These are phyloP conservation scores for Cymbopogon flexuosus DNA, from an alignment of 202 grass and related monocot species.

Conservation along the genomic window DNA sequence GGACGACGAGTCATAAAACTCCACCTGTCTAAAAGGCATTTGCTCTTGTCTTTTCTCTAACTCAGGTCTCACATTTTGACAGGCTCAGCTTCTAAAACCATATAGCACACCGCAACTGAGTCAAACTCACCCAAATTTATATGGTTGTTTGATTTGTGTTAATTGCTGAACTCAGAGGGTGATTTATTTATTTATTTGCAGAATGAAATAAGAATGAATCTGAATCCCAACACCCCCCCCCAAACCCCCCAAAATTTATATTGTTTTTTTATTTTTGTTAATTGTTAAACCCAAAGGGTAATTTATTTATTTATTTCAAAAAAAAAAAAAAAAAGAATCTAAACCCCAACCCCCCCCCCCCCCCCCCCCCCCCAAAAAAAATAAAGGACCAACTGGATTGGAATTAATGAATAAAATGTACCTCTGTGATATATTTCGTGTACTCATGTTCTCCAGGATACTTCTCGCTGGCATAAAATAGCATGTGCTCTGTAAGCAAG, in stretches of 20 bases:
- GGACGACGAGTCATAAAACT: neutral
- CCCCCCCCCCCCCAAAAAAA: too few species aligned
- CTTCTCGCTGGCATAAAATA: constrained; percentile 98
- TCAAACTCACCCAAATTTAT: neutral
- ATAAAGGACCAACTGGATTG: too few species aligned
- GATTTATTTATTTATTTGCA: neutral
- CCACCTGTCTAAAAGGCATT: neutral
- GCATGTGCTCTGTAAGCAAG: constrained; percentile 89
- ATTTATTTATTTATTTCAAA: too few species aligned
- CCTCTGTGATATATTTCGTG: constrained; percentile 84
- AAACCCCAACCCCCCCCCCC: neutral
- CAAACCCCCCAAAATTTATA: too few species aligned
- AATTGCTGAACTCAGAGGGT: neutral
- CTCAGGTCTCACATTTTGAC: neutral
- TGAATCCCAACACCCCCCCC: too few species aligned
- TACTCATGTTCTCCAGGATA: constrained; percentile 91
- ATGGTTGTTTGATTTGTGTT: neutral
- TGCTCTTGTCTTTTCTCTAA: neutral
- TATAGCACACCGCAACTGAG: neutral
- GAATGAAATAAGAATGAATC: neutral
- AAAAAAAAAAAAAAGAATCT: too few species aligned
- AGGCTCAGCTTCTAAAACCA: neutral
- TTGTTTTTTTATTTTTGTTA: too few species aligned
- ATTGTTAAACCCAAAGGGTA: too few species aligned
- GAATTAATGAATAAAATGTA: constrained; percentile 35